Conservation (phyloP, 1,284 basidiomycete species). For the Melampsora abietis-canadensis region DNA sequence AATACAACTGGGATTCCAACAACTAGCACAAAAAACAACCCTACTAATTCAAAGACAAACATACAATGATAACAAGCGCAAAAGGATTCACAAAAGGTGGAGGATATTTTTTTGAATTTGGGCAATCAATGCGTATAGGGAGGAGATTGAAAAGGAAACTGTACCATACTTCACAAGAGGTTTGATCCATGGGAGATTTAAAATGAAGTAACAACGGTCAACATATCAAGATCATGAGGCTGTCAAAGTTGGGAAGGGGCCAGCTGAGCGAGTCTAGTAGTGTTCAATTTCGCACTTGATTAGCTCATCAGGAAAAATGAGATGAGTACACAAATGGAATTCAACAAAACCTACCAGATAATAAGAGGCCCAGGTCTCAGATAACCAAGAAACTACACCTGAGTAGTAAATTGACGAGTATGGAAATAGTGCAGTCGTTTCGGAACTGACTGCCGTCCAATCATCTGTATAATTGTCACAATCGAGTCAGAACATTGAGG, state of each 20-base stretch:
- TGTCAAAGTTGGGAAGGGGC: slow-evolving; percentile 26
- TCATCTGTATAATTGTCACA: slow-evolving; percentile 3
- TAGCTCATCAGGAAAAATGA: neutral
- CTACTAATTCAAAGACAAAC: too few relatives aligned
- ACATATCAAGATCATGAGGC: slow-evolving; percentile 5
- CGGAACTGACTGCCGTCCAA: slow-evolving; percentile 25
- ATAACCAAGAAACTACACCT: slow-evolving; percentile 16
- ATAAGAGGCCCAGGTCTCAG: slow-evolving; percentile 4
- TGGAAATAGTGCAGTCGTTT: slow-evolving; percentile 25
- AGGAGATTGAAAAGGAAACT: too few relatives aligned
- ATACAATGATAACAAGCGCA: too few relatives aligned
- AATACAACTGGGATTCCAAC: too few relatives aligned
- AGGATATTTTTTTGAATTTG: too few relatives aligned
- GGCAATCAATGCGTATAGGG: too few relatives aligned
- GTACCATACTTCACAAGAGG: too few relatives aligned
- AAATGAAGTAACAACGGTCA: too few relatives aligned
- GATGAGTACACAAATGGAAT: neutral
- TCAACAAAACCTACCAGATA: slow-evolving; percentile 7
- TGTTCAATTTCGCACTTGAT: neutral
- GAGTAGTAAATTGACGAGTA: slow-evolving; percentile 34
- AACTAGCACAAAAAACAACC: too few relatives aligned
- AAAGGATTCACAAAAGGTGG: too few relatives aligned
- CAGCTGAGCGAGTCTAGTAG: slow-evolving; percentile 20
- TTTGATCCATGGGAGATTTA: too few relatives aligned
- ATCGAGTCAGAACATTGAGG: neutral